Evolutionary conservation across 139 green algal species (phyloP), one percentile per base, ranked within the genome.

Genomic region (Chlamydomonas asymmetrica): DNA sequence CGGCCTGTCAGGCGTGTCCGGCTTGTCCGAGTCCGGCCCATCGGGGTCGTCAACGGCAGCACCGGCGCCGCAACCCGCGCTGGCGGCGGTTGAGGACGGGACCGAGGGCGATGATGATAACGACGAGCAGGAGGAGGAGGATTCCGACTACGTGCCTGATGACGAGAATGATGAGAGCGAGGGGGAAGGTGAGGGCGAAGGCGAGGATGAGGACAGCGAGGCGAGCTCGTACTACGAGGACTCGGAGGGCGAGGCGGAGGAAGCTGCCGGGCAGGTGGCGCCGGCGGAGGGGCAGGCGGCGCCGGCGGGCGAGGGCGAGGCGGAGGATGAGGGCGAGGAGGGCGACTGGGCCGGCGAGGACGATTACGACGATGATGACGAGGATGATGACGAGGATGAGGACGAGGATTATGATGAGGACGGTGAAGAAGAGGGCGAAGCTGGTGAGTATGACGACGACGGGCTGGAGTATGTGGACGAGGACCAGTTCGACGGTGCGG

Each of bases 271-370:
- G 18, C 45, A 52, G 18, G 45, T 13, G 13, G 45, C 13, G 13
- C 45, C 13, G 18, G 45, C 13, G 35, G 22, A 52, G 34, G 50
- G 49, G 35, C 48, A 48, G 34, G n/a, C n/a, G n/a, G n/a, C n/a
- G n/a, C n/a, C n/a, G n/a, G n/a, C n/a, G n/a, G n/a, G n/a, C n/a
- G 48, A 73, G 34, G 48, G 13, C 4, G 48, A 73, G 50, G 67
- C 3, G 7, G 34, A 49, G 66, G 38, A 69, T 4, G 38, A 50
- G 27, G 63, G 37, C 6, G 66, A 10, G 1, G 45, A 61, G 31
- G 43, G 38, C 40, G 65, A 34, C 31, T 61, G 43, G 20, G 41
- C 45, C 52, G 9, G 31, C 16, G 52, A 60, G 3, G 52, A 60
- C 25, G 52, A 34, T 25, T 7, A 27, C 27, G 60, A 45, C 59